phyloP scores from a whole-genome alignment of 129 eudicot genomes.

The Lactuca sativa region DNA sequence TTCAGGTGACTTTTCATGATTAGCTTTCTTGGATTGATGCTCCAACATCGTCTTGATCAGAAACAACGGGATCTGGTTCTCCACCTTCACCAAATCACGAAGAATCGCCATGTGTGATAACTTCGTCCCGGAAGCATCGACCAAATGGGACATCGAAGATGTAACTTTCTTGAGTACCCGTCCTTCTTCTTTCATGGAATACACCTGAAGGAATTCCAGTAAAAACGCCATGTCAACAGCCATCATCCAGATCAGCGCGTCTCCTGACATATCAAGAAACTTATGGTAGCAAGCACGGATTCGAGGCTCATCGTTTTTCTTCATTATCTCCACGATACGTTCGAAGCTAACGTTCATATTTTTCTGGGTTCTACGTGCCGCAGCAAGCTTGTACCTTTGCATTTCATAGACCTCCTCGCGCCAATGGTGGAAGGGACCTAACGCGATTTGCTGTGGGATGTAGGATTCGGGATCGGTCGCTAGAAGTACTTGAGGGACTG shows the following conservation, averaged over 20 bases:
- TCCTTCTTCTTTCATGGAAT: constrained; percentile 35
- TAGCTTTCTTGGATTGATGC: constrained; percentile 17
- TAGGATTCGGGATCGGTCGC: constrained; percentile 46
- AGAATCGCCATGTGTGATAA: constrained; percentile 51
- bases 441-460: constrained; percentile 51
- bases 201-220: constrained; percentile 60
- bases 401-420: constrained; percentile 59
- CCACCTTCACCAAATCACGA: constrained; percentile 62
- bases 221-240: constrained; percentile 54
- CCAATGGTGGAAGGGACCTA: constrained; percentile 73
- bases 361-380: constrained; percentile 50
- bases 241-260: constrained; percentile 71
- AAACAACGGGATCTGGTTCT: constrained; percentile 73
- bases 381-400: constrained; percentile 61
- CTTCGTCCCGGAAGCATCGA: constrained; percentile 47
- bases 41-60: constrained; percentile 38
- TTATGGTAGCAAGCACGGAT: constrained; percentile 60
- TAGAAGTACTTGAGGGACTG: constrained; percentile 47
- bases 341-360: constrained; percentile 29
- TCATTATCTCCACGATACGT: constrained; percentile 35
- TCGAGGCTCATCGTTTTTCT: constrained; percentile 30
- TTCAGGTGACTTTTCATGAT: constrained; percentile 31
- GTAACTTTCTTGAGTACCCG: constrained; percentile 19
- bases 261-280: constrained; percentile 43
- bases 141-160: constrained; percentile 50